These are phyloP conservation scores for Kodamaea ohmeri DNA, from an alignment of 1,139 yeast species.

Conservation along the genomic window DNA sequence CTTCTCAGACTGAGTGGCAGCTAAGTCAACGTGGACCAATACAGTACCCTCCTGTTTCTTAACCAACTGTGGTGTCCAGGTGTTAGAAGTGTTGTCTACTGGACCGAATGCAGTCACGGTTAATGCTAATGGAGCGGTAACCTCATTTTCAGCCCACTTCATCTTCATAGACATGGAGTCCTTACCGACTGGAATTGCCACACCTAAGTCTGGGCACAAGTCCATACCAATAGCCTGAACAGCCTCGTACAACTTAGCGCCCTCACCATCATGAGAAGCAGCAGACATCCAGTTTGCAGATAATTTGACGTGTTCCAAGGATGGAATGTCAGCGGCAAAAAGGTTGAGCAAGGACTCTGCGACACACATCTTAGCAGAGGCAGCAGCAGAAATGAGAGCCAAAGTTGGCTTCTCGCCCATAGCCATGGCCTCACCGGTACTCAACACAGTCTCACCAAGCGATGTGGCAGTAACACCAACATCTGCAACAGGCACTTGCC, in stretches of 20 bases:
- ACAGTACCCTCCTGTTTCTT: slow-evolving; percentile 49
- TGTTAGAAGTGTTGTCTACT: slow-evolving; percentile 76
- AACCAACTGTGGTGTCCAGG: slow-evolving; percentile 91
- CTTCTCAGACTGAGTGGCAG: slow-evolving; percentile 49
- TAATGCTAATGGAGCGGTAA: slow-evolving; percentile 91
- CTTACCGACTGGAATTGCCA: slow-evolving; percentile 96
- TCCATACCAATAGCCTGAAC: slow-evolving; percentile 96
- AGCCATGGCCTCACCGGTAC: slow-evolving; percentile 94
- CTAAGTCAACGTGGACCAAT: slow-evolving; percentile 78
- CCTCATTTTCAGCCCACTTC: slow-evolving; percentile 94
- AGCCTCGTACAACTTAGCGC: slow-evolving; percentile 91
- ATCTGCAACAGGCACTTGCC: slow-evolving; percentile 99
- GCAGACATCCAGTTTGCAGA: slow-evolving; percentile 99
- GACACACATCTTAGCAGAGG: slow-evolving; percentile 95
- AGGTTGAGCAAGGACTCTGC: slow-evolving; percentile 92
- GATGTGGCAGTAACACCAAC: slow-evolving; percentile 96
- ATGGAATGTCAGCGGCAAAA: slow-evolving; percentile 84
- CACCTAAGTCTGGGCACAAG: slow-evolving; percentile 88
- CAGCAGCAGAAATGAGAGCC: slow-evolving; percentile 88
- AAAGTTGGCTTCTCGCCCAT: slow-evolving; percentile 95
- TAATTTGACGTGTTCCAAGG: slow-evolving; percentile 72
- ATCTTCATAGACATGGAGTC: slow-evolving; percentile 99
- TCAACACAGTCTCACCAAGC: slow-evolving; percentile 64
- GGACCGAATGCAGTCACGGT: slow-evolving; percentile 91
- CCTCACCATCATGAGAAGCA: slow-evolving; percentile 94